Evolutionary conservation across 1,284 basidiomycete genomes (phyloP).

Genomic region (Malassezia globosa): DNA sequence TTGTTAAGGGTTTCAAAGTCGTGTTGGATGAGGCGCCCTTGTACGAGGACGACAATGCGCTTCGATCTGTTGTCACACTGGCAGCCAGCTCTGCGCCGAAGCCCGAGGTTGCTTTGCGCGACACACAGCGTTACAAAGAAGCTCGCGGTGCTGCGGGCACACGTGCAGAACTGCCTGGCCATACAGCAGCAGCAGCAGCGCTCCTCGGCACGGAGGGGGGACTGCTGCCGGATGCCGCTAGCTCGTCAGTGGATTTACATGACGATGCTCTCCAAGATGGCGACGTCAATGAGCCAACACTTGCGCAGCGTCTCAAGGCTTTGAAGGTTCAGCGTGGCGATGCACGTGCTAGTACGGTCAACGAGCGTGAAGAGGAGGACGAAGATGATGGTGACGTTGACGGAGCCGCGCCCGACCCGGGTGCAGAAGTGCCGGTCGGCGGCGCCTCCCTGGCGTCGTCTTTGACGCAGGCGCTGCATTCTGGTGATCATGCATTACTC

Average conservation of each 20-base stretch:
- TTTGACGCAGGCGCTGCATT: slow-evolving; percentile 90
- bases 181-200: slow-evolving; percentile 11
- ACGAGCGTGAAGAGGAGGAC: slow-evolving; percentile 1
- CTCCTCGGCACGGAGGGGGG: slow-evolving; percentile 13
- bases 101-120: neutral
- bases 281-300: slow-evolving; percentile 25
- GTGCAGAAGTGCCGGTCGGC: slow-evolving; percentile 51
- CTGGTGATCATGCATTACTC: slow-evolving; percentile 74
- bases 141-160: slow-evolving; percentile 18
- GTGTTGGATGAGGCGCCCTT: slow-evolving; percentile 27
- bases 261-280: slow-evolving; percentile 18
- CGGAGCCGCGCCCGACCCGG: slow-evolving; percentile 19
- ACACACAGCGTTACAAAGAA: slow-evolving; percentile 30
- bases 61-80: slow-evolving; percentile 13
- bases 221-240: slow-evolving; percentile 5
- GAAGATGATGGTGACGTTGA: slow-evolving; percentile 19
- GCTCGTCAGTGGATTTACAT: slow-evolving; percentile 11
- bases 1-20: slow-evolving; percentile 34
- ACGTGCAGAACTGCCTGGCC: slow-evolving; percentile 12
- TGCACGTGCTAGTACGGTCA: neutral
- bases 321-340: slow-evolving; percentile 21
- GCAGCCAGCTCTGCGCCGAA: slow-evolving; percentile 6
- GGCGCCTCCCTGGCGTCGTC: slow-evolving; percentile 83
- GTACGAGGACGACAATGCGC: slow-evolving; percentile 17
- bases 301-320: slow-evolving; percentile 31